Base-by-base conservation (phyloP, 2,329 filamentous ascomycete species). In the Coniochaeta prunicola region DNA sequence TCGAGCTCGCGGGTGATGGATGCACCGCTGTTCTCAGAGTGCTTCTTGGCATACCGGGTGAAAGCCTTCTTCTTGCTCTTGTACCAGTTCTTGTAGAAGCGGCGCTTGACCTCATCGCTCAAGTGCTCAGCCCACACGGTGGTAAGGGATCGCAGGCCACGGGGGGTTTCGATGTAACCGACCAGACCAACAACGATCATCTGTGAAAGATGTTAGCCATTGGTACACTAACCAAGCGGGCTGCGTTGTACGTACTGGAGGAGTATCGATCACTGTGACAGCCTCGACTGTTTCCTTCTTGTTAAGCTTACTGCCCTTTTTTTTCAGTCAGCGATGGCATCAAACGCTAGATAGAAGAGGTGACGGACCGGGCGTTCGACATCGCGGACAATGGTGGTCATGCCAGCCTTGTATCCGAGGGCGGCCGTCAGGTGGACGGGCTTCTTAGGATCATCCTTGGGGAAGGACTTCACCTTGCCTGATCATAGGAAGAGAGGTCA, bases 51-150 rank as follows among this genome's bases (percentile, higher is more conserved):
- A 83, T 99, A 99, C 86, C 96, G 97, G 86, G 94, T 99, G 86
- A 99, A 99, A 65, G 94, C 94, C 93, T 99, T 99, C 91, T 97
- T 97, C 92, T 99, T 99, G 87, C 88, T 92, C 90, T 96, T 96
- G 90, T 99, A 99, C 94, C 94, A 99, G 90, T 99, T 99, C 92
- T 97, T 97, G 91, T 99, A 99, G 91, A 99, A 99, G 77, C 94
- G 91, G 75, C 94, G 91, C 89, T 96, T 96, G 80, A 99, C 77
- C 84, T 97, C 94, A 80, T 99, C 94, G 81, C 90, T 91, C 80
- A 99, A 81, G 80, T 99, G 94, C 88, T 97, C 94, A 75, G 94
- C 94, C 94, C 94, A 99, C 77, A 99, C 91, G 76, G 94, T 97
- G 78, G 92, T 97, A 80, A 99, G 92, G 69, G 94, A 99, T 79